Conservation (phyloP, 2,329 filamentous ascomycete genomes). For the Penicillium digitatum region DNA sequence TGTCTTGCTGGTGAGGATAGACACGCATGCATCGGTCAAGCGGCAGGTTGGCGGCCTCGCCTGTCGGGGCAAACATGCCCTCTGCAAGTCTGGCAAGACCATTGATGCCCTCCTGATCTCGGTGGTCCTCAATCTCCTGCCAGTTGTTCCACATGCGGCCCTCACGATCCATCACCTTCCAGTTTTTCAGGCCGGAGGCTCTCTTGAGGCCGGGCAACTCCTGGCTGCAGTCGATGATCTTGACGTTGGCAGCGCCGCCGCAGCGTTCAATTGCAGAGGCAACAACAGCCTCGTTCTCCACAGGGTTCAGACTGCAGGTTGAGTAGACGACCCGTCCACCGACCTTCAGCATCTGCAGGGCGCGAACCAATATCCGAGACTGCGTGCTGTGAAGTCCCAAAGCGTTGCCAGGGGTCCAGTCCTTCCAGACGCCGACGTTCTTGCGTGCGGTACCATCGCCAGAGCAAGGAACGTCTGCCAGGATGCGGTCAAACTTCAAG, state of each 20-base stretch:
- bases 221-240: constrained; percentile 77
- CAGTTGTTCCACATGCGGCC: constrained; percentile 75
- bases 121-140: constrained; percentile 71
- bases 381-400: constrained; percentile 85
- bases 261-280: constrained; percentile 84
- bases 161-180: constrained; percentile 88
- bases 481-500: constrained; percentile 92
- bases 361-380: constrained; percentile 81
- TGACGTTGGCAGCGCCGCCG: constrained; percentile 75
- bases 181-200: constrained; percentile 69
- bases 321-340: constrained; percentile 95
- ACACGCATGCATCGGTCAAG: constrained; percentile 89
- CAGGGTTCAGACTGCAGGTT: constrained; percentile 97
- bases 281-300: constrained; percentile 93
- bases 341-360: constrained; percentile 92
- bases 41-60: constrained; percentile 59
- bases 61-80: constrained; percentile 75
- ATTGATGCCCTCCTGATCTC: constrained; percentile 57
- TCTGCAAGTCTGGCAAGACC: constrained; percentile 67
- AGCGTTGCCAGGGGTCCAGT: constrained; percentile 85
- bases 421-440: constrained; percentile 90
- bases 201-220: constrained; percentile 74
- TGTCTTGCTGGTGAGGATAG: constrained; percentile 93
- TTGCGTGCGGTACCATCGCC: constrained; percentile 92
- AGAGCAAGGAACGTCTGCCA: constrained; percentile 95